phyloP scores from a whole-genome alignment of 345 rosid genomes.

The Lepidium didymum region DNA sequence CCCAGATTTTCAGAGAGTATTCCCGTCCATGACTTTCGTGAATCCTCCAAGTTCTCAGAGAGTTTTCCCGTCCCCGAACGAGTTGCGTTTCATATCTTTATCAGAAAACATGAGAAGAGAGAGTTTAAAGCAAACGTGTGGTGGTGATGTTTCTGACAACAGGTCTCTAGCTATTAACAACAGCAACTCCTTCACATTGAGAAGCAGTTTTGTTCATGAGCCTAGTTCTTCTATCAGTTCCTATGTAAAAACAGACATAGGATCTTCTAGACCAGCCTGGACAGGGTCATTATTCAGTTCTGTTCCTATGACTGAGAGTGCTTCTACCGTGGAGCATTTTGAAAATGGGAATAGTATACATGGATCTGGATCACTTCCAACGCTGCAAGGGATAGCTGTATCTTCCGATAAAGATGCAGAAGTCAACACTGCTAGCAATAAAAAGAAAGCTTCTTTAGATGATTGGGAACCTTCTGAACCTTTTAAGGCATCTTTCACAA shows the following conservation, averaged over 20 bases:
- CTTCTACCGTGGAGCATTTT: slow-evolving; percentile 28
- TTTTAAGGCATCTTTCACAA: slow-evolving; percentile 60
- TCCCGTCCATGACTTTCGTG: slow-evolving; percentile 17
- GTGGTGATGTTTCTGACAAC: slow-evolving; percentile 30
- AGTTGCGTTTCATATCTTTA: slow-evolving; percentile 31
- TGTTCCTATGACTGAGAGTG: slow-evolving; percentile 32
- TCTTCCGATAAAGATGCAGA: slow-evolving; percentile 36
- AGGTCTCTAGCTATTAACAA: slow-evolving; percentile 28
- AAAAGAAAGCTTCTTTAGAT: slow-evolving; percentile 40
- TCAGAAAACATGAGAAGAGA: slow-evolving; percentile 31
- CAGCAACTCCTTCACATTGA: slow-evolving; percentile 31
- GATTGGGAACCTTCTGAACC: slow-evolving; percentile 93
- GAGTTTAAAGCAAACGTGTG: slow-evolving; percentile 26
- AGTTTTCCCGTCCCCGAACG: slow-evolving; percentile 28
- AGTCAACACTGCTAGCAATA: slow-evolving; percentile 27
- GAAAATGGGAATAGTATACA: slow-evolving; percentile 23
- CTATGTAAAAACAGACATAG: slow-evolving; percentile 19
- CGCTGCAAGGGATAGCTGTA: slow-evolving; percentile 29
- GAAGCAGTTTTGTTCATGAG: slow-evolving; percentile 40
- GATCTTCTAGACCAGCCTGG: slow-evolving; percentile 32
- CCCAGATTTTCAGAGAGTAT: slow-evolving; percentile 19
- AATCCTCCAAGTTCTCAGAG: slow-evolving; percentile 22
- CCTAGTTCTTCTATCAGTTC: slow-evolving; percentile 34
- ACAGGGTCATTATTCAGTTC: slow-evolving; percentile 32
- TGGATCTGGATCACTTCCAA: slow-evolving; percentile 33